Evolutionary conservation across 805 yeast species (phyloP), one percentile per base, ranked within the genome.

Genomic region (Starmera pachycereana): DNA sequence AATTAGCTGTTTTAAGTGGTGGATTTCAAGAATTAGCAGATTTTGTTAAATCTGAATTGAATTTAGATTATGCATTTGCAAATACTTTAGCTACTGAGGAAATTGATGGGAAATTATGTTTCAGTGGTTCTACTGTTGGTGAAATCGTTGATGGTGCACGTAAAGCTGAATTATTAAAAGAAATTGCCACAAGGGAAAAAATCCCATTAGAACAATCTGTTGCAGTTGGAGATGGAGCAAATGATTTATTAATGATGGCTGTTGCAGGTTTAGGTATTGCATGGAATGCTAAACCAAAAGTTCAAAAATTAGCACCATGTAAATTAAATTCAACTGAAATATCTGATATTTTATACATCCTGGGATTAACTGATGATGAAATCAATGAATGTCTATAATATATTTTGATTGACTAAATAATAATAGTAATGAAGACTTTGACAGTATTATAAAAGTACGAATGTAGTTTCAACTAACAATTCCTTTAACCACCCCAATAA

Each of bases 151-250:
- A 92, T 60, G 96, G 96, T 7, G 70, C 71, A 16, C 77, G 73
- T 48, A 92, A 92, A 60, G 95, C 95, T 2, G 72, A 74, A 40
- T 69, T 90, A 12, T 64, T 92, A 36, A 60, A 68, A 36, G 72
- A 76, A 45, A 71, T 85, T 29, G 81, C 90, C 1, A 48, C 58
- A 6, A 70, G 68, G 33, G 80, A 78, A 47, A 59, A 59, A 10
- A 65, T 83, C 30, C 73, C 71, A 18, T 62, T 76, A 10, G 57
- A 57, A 34, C 55, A 68, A 4, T 79, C 81, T 1, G 80, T 84
- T 36, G 96, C 96, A 37, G 83, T 90, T 32, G 97, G 97, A 31
- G 97, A 92, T 57, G 99, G 99, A 32, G 96, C 97, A 19, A 92
- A 92, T 54, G 99, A 92, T 62, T 66, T 92, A 54, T 73, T 74